Evolutionary conservation across 352 stramenopile genomes (phyloP), one percentile per base, ranked within the genome.

Genomic region (Pythium inflatum): DNA sequence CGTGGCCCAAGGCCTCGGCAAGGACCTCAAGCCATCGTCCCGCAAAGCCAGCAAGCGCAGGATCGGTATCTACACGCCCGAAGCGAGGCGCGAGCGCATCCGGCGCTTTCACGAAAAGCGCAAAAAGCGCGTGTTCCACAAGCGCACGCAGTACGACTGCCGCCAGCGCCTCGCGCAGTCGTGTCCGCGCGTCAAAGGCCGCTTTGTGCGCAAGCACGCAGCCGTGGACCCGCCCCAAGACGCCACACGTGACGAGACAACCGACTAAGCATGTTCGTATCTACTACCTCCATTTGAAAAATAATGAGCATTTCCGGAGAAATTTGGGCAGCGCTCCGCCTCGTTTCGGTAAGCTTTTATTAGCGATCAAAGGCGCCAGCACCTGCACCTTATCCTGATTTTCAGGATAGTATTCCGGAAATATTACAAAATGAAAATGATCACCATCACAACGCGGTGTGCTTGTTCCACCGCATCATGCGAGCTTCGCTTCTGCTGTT

Each of bases 131-230:
- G 98, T 98, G 71, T 99, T 96, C 96, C 95, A 98, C 75, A 99
- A 99, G 76, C 97, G 96, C 70, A 99, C 99, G 83, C 99, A 99
- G 82, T 99, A 99, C 78, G 96, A 99, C 78, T 99, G 97, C 77
- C 84, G 97, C 46, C 99, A 99, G 79, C 99, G 99, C 78, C 81
- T 99, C 28, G 97, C 97, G 11, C 96, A 99, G 62, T 96, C 97
- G 58, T 89, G 97, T 49, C 97, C 97, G 57, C 91, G 97, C 36
- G 92, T 95, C 74, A 85, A 98, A 77, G 95, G 95, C 33, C 83
- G 95, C 5, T 98, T 98, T 61, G 95, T 98, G 65, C 87, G 87
- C 25, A 85, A 93, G 41, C 38, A 62, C 27, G 54, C n/a, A n/a
- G n/a, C n/a, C n/a, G n/a, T n/a, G n/a, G n/a, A n/a, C n/a, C n/a